Evolutionary conservation across 345 rosid genomes (phyloP), one percentile per base, ranked within the genome.

Genomic region (Aegle marmelos): DNA sequence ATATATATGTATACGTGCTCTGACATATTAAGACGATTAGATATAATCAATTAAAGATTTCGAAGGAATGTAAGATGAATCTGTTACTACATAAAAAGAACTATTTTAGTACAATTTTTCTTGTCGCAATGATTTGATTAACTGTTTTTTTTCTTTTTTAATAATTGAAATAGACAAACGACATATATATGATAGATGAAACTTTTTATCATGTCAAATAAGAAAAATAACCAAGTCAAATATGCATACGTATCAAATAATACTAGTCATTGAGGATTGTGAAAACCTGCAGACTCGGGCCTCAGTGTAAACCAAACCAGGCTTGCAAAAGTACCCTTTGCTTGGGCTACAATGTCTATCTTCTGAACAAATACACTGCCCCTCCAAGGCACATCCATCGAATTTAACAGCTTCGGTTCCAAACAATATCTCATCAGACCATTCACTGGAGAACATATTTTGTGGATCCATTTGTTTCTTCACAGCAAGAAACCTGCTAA

Each of bases 381-480:
- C 99, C 79, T 95, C 98, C 45, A 93, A 76, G 27, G 88, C 98
- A 78, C 98, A 93, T 21, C 95, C 97, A n/a, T 90, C 97, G 14
- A 77, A 76, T 77, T 84, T 83, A 9, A 11, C 76, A 60, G 75
- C 86, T 72, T 57, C 89, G 82, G 36, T 82, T n/a, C 94, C 90
- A 7, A 78, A 72, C 39, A 93, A 58, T 34, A 92, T 78, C 90
- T 90, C 91, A 54, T 90, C 90, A 2, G 94, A 92, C 98, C 98
- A 93, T 56, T 92, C 93, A 75, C 91, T 89, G 0, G 98, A 89
- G 70, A 95, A 91, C 89, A 90, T 78, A 50, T 73, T 78, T 69
- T 78, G 60, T 7, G 94, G 97, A 85, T 95, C 98, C 67, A 93
- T 76, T 85, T 82, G 83, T 73, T 82, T 87, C 90, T 88, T 95